Percentiles rank a stretch among this genome's conserved stretches.
Evolutionary conservation across 768 basidiomycete genomes (phyloP).

Genomic region (Mycena rebaudengoi): DNA sequence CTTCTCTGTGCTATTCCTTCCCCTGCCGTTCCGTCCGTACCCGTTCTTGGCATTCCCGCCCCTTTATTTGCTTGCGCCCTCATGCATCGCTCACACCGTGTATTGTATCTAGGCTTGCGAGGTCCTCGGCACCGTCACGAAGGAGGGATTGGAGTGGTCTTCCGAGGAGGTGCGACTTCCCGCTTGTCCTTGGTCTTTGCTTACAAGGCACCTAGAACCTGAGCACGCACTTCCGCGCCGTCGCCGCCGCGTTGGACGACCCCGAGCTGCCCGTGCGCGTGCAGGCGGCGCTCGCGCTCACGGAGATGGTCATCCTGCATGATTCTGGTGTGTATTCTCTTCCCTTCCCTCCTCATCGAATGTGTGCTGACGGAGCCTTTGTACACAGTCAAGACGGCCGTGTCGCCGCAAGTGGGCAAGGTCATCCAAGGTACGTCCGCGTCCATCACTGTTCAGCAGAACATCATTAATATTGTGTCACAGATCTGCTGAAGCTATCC

Average conservation of each 20-base stretch:
- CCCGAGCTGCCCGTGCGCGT: slow-evolving; percentile 84
- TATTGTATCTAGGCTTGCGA: slow-evolving; percentile 75
- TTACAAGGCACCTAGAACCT: slow-evolving; percentile 59
- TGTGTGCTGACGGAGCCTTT: slow-evolving; percentile 16
- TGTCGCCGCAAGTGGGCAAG: slow-evolving; percentile 83
- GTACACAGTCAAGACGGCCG: slow-evolving; percentile 67
- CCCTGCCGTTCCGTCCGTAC: too few relatives aligned
- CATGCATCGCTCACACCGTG: too few relatives aligned
- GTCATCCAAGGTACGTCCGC: slow-evolving; percentile 77
- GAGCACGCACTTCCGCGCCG: slow-evolving; percentile 67
- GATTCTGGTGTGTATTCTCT: slow-evolving; percentile 59
- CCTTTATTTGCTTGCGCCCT: too few relatives aligned
- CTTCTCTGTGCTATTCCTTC: not conserved
- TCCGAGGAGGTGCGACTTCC: slow-evolving; percentile 60
- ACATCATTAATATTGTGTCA: not conserved
- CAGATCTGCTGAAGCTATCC: slow-evolving; percentile 90
- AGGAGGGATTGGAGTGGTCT: slow-evolving; percentile 73
- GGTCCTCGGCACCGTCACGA: slow-evolving; percentile 78
- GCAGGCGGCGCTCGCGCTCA: slow-evolving; percentile 82
- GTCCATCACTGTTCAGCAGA: not conserved
- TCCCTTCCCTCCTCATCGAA: not conserved
- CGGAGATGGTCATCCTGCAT: slow-evolving; percentile 73
- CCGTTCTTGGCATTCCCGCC: too few relatives aligned
- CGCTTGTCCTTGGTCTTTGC: not conserved
- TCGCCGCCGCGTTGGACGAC: slow-evolving; percentile 78